Percentiles rank a stretch among this genome's conserved stretches.
These are phyloP conservation scores for Ogataea thermomethanolica DNA, from an alignment of 805 yeast genomes.

Conservation along the genomic window DNA sequence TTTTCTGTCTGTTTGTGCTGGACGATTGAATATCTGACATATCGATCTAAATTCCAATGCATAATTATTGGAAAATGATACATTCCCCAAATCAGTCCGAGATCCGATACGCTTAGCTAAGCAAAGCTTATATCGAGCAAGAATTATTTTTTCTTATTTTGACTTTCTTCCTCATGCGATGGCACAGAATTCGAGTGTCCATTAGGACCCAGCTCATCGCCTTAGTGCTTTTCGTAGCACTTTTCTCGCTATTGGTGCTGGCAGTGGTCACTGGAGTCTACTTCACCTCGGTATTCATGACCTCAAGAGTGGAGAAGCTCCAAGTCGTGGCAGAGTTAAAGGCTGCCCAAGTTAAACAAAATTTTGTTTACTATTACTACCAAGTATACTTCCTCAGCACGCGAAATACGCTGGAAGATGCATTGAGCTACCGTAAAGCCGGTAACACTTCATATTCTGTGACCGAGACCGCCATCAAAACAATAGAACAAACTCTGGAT, in stretches of 20 bases:
- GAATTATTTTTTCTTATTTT: background rate
- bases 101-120: background rate
- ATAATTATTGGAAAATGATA: background rate
- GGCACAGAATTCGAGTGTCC: conserved; percentile 47
- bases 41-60: too few relatives aligned
- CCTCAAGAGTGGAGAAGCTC: conserved; percentile 65
- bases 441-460: conserved; percentile 60
- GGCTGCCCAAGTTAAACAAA: conserved; percentile 73
- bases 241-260: conserved; percentile 59
- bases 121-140: background rate
- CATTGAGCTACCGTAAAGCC: conserved; percentile 61
- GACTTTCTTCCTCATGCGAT: conserved; percentile 14
- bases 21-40: conserved; percentile 2
- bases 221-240: conserved; percentile 64
- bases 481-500: conserved; percentile 58
- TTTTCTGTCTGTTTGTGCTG: background rate
- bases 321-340: conserved; percentile 78
- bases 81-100: background rate
- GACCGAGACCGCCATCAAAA: conserved; percentile 43
- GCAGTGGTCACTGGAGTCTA: conserved; percentile 76
- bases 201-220: conserved; percentile 72
- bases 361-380: conserved; percentile 57
- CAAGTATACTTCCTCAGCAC: conserved; percentile 65
- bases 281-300: conserved; percentile 59
- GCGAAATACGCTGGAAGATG: conserved; percentile 55